phyloP scores from a whole-genome alignment of 805 yeast genomes.

The Yarrowia deformans region DNA sequence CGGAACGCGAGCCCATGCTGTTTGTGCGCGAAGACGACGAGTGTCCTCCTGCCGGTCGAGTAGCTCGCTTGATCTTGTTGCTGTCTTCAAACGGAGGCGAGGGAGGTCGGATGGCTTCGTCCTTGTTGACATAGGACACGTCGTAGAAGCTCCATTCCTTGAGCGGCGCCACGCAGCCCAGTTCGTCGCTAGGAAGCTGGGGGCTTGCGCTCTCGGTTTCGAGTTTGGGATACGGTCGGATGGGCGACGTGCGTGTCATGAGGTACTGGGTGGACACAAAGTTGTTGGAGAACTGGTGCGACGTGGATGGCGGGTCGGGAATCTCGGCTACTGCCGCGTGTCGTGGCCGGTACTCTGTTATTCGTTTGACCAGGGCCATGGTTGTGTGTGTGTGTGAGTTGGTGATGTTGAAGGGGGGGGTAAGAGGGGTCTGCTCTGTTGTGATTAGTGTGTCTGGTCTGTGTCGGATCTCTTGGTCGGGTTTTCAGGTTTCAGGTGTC shows the following conservation, averaged over 20 bases:
- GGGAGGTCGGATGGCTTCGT: constrained; percentile 29
- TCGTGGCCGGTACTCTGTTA: constrained; percentile 36
- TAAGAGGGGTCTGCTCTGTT: neutral
- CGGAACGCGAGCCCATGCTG: constrained; percentile 33
- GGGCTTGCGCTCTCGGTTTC: neutral
- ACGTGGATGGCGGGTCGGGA: constrained; percentile 31
- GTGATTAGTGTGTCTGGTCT: neutral
- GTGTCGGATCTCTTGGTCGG: neutral
- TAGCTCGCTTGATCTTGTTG: neutral
- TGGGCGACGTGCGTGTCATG: constrained; percentile 19
- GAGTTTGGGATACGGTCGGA: constrained; percentile 22
- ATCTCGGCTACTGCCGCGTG: constrained; percentile 36
- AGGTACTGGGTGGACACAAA: constrained; percentile 31
- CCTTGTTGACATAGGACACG: constrained; percentile 23
- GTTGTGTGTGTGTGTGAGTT: constrained; percentile 4
- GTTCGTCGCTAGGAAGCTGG: constrained; percentile 17
- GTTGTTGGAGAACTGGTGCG: constrained; percentile 34
- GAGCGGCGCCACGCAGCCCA: constrained; percentile 12
- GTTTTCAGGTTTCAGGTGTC: neutral
- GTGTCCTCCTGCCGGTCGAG: neutral
- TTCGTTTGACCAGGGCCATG: constrained; percentile 37
- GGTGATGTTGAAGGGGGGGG: too few relatives aligned
- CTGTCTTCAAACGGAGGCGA: constrained; percentile 11
- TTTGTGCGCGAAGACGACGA: constrained; percentile 13
- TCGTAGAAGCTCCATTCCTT: constrained; percentile 31